Percentiles rank a stretch among this genome's conserved stretches.
Evolutionary conservation across 2,329 filamentous ascomycete genomes (phyloP).

Genomic region (Hypoxylon sp.): DNA sequence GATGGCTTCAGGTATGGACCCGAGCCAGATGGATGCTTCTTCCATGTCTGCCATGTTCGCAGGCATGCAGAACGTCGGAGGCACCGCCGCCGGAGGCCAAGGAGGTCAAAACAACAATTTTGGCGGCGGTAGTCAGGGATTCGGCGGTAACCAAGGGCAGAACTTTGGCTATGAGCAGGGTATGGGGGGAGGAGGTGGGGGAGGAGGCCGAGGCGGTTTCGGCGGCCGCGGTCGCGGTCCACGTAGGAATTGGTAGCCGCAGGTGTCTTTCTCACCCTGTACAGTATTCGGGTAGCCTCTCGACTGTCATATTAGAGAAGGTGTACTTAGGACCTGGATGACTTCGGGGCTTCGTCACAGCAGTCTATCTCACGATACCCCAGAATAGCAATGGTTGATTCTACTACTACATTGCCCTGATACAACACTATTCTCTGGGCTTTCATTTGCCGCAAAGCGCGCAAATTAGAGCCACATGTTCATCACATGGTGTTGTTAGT

Average conservation of each 20-base stretch:
- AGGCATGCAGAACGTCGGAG: conserved; percentile 64
- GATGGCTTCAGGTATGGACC: conserved; percentile 74
- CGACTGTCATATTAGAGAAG: background rate
- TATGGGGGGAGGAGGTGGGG: conserved; percentile 49
- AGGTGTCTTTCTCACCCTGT: background rate
- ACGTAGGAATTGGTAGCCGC: conserved; percentile 49
- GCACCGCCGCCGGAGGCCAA: conserved; percentile 55
- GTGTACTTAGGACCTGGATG: background rate
- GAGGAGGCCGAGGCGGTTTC: conserved; percentile 47
- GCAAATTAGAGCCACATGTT: background rate
- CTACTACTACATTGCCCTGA: background rate
- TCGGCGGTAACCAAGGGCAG: conserved; percentile 65
- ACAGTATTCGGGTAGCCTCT: background rate
- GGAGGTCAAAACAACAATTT: conserved; percentile 65
- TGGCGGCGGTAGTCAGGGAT: conserved; percentile 59
- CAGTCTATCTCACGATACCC: conserved; percentile 24
- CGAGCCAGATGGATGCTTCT: conserved; percentile 72
- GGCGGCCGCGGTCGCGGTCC: conserved; percentile 48
- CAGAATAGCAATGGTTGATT: background rate
- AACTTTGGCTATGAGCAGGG: conserved; percentile 58
- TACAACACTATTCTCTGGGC: background rate
- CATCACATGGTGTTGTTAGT: background rate
- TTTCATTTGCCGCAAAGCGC: background rate
- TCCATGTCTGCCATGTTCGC: conserved; percentile 70
- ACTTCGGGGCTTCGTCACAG: background rate